Evolutionary conservation across 768 basidiomycete species (phyloP), one percentile per base, ranked within the genome.

Genomic region (Calocybe cyanea): DNA sequence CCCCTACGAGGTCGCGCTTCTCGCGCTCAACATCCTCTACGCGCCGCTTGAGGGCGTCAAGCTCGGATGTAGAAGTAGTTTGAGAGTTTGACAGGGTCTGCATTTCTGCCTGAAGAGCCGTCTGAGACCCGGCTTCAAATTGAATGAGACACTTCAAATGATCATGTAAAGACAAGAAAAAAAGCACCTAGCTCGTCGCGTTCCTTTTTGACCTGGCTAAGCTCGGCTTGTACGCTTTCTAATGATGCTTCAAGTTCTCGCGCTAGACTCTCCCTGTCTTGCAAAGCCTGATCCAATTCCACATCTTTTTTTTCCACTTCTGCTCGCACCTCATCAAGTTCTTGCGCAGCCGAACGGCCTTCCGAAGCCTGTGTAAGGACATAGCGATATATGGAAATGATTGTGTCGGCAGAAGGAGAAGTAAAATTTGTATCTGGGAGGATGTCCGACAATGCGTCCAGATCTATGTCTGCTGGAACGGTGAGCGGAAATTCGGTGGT

Each of bases 1-100:
- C 86, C 21, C 78, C 80, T 34, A 94, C 72, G 38, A 96, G 76
- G 51, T 94, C 91, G 25, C 92, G 81, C 66, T 96, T 96, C 71
- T 96, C 94, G 43, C 87, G 76, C 52, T 96, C 91, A 1, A 77
- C 76, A 49, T 90, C 87, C 17, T 90, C 82, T 3, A 86, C 66
- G 31, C 80, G 78, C 45, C 66, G 75, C 52, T 75, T 80, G 30
- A 89, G 59, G 5, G 66, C 61, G 28, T 81, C 81, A 7, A 80
- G 61, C 58, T 85, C 85, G 1, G 72, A 66, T 3, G 81, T 80
- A 2, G 87, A 83, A 0, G 80, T 71, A 9, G 79, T 71, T 35
- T 85, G 79, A 0, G 83, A 78, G 30, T 57, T 77, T 9, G 77
- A 75, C 4, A 89, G 64, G 0, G 75, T 61, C 4, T 77, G 58